Percentiles rank a stretch among this genome's conserved stretches.
phyloP scores from a whole-genome alignment of 1,284 basidiomycete genomes.

The Cutaneotrichosporon spelunceum region DNA sequence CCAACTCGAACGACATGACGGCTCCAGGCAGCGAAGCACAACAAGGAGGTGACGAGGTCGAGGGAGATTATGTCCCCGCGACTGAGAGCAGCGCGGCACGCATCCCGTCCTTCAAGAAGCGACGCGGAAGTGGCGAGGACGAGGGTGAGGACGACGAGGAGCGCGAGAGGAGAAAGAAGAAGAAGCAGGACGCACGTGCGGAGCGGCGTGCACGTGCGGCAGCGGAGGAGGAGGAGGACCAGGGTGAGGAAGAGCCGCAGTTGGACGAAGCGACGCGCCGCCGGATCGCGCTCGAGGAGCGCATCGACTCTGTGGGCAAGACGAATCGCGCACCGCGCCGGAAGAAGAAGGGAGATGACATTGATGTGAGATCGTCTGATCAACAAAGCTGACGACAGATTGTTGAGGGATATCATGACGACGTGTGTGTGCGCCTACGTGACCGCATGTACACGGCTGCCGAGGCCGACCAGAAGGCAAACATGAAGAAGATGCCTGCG shows the following conservation, averaged over 20 bases:
- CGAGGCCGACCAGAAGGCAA: constrained; percentile 77
- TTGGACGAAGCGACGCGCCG: constrained; percentile 32
- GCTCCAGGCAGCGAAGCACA: constrained; percentile 4
- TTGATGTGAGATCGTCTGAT: constrained; percentile 34
- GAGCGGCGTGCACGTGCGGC: constrained; percentile 33
- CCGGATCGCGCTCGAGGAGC: constrained; percentile 33
- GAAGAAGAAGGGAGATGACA: constrained; percentile 68
- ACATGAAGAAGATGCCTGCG: constrained; percentile 78
- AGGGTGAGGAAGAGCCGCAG: constrained; percentile 46
- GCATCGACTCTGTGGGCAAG: constrained; percentile 79
- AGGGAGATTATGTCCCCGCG: constrained; percentile 61
- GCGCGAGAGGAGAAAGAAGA: constrained; percentile 49
- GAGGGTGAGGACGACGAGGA: constrained; percentile 56
- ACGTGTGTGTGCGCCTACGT: constrained; percentile 78
- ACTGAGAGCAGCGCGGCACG: constrained; percentile 47
- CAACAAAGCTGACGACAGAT: constrained; percentile 40
- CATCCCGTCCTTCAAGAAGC: constrained; percentile 50
- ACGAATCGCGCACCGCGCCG: constrained; percentile 64
- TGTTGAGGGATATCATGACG: constrained; percentile 84
- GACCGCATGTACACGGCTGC: constrained; percentile 85
- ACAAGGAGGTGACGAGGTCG: neutral
- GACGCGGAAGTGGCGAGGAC: constrained; percentile 52
- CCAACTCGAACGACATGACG: neutral
- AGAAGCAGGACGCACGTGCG: constrained; percentile 53
- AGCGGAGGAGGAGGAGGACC: constrained; percentile 24